A percentile compares a stretch with the other conserved stretches of the same genome.
Evolutionary conservation across 345 rosid genomes (phyloP).

Genomic region (Combretum micranthum): DNA sequence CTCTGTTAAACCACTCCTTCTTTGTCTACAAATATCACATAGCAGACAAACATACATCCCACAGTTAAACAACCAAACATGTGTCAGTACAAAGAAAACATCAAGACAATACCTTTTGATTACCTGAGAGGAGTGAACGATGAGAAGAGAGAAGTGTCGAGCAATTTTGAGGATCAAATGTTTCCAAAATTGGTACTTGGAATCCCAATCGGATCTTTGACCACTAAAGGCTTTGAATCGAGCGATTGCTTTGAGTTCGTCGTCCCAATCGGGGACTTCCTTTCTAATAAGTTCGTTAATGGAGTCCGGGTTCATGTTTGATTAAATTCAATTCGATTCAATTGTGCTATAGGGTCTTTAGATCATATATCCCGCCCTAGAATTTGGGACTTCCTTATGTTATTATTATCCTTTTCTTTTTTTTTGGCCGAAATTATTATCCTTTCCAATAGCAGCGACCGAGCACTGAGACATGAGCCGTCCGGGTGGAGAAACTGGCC

Average conservation of each 20-base stretch:
- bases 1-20: slow-evolving; percentile 65
- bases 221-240: slow-evolving; percentile 91
- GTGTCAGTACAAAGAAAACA: not conserved
- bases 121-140: slow-evolving; percentile 61
- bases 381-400: too few species aligned
- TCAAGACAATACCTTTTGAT: not conserved
- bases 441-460: too few species aligned
- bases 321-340: not conserved
- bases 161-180: slow-evolving; percentile 57
- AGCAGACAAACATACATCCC: not conserved
- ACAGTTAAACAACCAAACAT: not conserved
- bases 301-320: slow-evolving; percentile 31
- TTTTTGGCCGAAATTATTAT: too few species aligned
- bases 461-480: too few species aligned
- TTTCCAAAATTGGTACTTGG: slow-evolving; percentile 65
- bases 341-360: not conserved
- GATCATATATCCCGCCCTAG: too few species aligned
- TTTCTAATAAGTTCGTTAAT: slow-evolving; percentile 42
- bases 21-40: slow-evolving; percentile 34
- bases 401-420: too few species aligned
- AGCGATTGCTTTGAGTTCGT: slow-evolving; percentile 58
- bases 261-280: slow-evolving; percentile 84
- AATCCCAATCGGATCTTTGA: slow-evolving; percentile 87
- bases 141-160: slow-evolving; percentile 41
- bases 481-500: too few species aligned